These are phyloP conservation scores for Dactylellina parvicollis DNA, from an alignment of 2,329 filamentous ascomycete genomes.

Conservation along the genomic window DNA sequence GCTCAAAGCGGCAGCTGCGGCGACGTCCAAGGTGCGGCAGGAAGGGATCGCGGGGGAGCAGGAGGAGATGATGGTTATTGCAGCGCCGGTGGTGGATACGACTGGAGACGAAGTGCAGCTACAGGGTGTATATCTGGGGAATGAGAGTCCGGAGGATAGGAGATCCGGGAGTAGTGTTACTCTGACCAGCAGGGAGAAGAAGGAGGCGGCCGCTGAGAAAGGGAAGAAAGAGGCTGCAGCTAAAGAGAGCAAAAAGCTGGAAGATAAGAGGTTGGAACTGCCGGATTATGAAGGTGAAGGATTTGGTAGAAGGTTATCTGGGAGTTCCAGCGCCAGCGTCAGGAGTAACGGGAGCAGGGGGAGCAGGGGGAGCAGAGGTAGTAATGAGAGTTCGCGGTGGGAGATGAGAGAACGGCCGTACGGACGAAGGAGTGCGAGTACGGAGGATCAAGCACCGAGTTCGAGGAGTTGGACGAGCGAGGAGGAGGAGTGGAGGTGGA, in stretches of 20 bases:
- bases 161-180: constrained; percentile 30
- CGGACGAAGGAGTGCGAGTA: constrained; percentile 1
- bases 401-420: constrained; percentile 24
- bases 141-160: constrained; percentile 35
- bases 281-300: constrained; percentile 55
- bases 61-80: constrained; percentile 53
- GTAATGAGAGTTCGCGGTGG: constrained; percentile 22
- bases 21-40: constrained; percentile 27
- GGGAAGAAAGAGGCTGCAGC: constrained; percentile 33
- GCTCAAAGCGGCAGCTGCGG: constrained; percentile 54
- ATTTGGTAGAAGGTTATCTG: constrained; percentile 40
- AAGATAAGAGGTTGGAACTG: constrained; percentile 55
- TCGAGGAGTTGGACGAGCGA: constrained; percentile 45
- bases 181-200: constrained; percentile 24
- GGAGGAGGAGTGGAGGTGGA: constrained; percentile 49
- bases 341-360: constrained; percentile 23
- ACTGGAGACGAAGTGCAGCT: constrained; percentile 45
- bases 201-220: too few relatives aligned
- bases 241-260: constrained; percentile 32
- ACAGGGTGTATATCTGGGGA: constrained; percentile 51
- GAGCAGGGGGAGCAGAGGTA: constrained; percentile 28
- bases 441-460: constrained; percentile 14
- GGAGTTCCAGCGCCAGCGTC: constrained; percentile 31
- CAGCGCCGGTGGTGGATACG: constrained; percentile 30
- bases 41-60: neutral